These are phyloP conservation scores for Rhodotorula glutinis DNA, from an alignment of 1,284 basidiomycete species.

Conservation along the genomic window DNA sequence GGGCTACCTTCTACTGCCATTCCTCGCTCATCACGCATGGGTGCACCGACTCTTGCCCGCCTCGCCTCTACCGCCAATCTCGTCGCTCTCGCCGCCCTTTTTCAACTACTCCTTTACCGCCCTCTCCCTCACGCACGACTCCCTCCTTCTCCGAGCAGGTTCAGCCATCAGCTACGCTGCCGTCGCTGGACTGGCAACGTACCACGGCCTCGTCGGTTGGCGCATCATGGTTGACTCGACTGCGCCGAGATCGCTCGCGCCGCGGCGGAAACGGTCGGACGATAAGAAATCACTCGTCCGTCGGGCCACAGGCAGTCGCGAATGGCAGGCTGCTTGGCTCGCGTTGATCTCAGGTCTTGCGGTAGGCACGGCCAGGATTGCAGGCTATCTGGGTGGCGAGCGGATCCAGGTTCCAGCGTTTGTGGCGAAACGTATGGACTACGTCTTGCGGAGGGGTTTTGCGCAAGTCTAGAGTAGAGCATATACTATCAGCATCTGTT, in stretches of 20 bases:
- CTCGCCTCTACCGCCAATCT: conserved; percentile 23
- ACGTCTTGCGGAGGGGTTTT: conserved; percentile 16
- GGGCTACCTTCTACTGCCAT: conserved; percentile 41
- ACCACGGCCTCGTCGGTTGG: conserved; percentile 39
- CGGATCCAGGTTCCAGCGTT: conserved; percentile 17
- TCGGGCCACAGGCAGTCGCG: conserved; percentile 6
- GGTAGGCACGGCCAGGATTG: conserved; percentile 30
- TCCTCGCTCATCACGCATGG: conserved; percentile 35
- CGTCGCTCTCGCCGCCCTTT: conserved; percentile 39
- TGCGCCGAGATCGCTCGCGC: conserved; percentile 24
- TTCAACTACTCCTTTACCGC: conserved; percentile 41
- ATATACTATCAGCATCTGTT: too few relatives aligned
- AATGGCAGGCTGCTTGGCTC: conserved; percentile 31
- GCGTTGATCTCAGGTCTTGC: conserved; percentile 12
- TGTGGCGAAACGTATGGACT: conserved; percentile 24
- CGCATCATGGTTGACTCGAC: conserved; percentile 26
- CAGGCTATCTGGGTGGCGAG: conserved; percentile 20
- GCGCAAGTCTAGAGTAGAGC: not conserved
- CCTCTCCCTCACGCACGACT: conserved; percentile 31
- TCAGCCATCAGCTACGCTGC: conserved; percentile 30
- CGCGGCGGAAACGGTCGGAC: conserved; percentile 7
- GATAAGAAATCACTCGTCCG: not conserved
- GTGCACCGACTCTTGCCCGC: conserved; percentile 41
- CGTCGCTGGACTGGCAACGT: conserved; percentile 25
- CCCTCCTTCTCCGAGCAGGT: conserved; percentile 11